Percentiles rank a stretch among this genome's conserved stretches.
Evolutionary conservation across 495 filamentous ascomycete genomes (phyloP).

Genomic region (Talaromyces stipitatus): DNA sequence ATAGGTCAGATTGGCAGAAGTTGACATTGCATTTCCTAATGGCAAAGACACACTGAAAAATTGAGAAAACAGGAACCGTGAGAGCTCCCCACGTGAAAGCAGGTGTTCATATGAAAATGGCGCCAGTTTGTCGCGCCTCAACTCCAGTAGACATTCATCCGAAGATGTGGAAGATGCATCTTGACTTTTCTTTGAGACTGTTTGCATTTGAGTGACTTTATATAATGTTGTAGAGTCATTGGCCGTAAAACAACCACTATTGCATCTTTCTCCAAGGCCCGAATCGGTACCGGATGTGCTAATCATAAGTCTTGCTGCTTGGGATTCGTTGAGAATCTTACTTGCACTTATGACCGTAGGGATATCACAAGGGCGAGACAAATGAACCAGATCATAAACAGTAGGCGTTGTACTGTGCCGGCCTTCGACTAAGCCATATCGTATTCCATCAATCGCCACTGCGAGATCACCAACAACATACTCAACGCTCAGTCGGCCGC

Average conservation of each 20-base stretch:
- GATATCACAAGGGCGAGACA: not conserved
- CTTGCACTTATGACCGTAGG: not conserved
- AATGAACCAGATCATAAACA: not conserved
- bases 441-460: not conserved
- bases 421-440: not conserved
- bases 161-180: not conserved
- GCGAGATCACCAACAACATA: not conserved
- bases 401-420: not conserved
- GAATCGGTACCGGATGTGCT: not conserved
- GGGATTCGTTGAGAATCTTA: slow-evolving; percentile 1
- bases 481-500: not conserved
- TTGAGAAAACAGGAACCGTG: not conserved
- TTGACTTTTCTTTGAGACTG: not conserved
- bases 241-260: not conserved
- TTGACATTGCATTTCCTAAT: not conserved
- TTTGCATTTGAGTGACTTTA: not conserved
- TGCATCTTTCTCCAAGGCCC: not conserved
- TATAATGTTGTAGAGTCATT: not conserved
- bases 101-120: slow-evolving; percentile 1
- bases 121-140: not conserved
- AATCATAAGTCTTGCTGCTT: not conserved
- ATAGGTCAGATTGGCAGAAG: not conserved
- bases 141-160: not conserved
- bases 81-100: not conserved
- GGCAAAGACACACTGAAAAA: not conserved